phyloP scores from a whole-genome alignment of 371 early-diverging fungal genomes.

The Catenaria anguillulae region DNA sequence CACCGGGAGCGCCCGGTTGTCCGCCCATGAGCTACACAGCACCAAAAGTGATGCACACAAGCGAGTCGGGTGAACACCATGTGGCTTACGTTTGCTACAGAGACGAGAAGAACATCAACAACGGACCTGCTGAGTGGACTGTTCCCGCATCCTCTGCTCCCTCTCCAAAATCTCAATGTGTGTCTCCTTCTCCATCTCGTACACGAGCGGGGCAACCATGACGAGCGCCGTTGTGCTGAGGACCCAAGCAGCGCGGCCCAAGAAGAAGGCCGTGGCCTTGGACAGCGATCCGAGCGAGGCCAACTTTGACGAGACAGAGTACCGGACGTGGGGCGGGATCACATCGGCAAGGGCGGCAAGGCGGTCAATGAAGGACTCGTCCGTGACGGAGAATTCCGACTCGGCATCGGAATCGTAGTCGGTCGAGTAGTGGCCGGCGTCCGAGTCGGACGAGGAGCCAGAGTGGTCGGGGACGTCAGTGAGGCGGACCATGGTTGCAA shows the following conservation, averaged over 20 bases:
- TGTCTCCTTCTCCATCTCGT: constrained; percentile 59
- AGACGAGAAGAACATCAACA: no score
- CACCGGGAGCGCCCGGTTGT: no score
- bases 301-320: constrained; percentile 31
- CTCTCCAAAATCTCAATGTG: constrained; percentile 59
- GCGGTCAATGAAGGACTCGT: constrained; percentile 52
- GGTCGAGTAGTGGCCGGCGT: constrained; percentile 28
- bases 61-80: no score
- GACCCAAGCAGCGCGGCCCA: constrained; percentile 67
- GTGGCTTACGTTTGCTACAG: no score
- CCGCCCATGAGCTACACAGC: no score
- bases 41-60: no score
- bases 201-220: constrained; percentile 52
- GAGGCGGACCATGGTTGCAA: constrained; percentile 38
- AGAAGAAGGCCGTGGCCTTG: constrained; percentile 36
- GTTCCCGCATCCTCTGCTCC: constrained; percentile 18
- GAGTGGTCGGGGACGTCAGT: constrained; percentile 33
- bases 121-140: not conserved
- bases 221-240: constrained; percentile 58
- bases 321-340: constrained; percentile 50
- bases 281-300: constrained; percentile 38
- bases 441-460: constrained; percentile 21
- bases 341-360: constrained; percentile 58
- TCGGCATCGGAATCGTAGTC: constrained; percentile 37
- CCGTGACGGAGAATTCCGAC: constrained; percentile 31